These are phyloP conservation scores for Limtongozyma cylindracea DNA, from an alignment of 805 yeast genomes.

Conservation along the genomic window DNA sequence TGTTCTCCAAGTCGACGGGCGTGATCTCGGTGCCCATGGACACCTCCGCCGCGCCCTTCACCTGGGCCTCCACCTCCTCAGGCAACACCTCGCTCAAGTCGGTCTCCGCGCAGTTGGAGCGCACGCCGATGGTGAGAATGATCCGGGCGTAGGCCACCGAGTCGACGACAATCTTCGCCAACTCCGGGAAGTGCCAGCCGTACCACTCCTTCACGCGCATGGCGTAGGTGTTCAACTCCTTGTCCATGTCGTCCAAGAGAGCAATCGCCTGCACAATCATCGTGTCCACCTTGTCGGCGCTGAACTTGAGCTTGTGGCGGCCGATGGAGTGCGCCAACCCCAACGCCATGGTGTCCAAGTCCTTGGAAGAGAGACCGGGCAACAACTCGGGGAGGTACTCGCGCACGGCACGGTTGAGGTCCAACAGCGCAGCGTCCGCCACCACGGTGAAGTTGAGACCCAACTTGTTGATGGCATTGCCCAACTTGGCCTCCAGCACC, in stretches of 20 bases:
- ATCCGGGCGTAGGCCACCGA: constrained; percentile 92
- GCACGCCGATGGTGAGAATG: constrained; percentile 78
- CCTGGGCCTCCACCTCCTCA: constrained; percentile 23
- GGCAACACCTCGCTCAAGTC: constrained; percentile 36
- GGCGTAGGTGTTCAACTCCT: constrained; percentile 92
- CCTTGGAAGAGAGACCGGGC: constrained; percentile 77
- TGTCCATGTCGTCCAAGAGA: constrained; percentile 84
- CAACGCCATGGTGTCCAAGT: constrained; percentile 80
- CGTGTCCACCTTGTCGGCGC: constrained; percentile 95
- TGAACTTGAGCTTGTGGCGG: constrained; percentile 91
- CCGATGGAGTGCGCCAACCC: constrained; percentile 98
- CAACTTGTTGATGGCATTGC: constrained; percentile 86
- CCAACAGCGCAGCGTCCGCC: constrained; percentile 86
- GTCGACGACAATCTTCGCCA: constrained; percentile 91
- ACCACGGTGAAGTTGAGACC: constrained; percentile 74
- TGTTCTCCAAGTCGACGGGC: constrained; percentile 67
- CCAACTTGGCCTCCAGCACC: constrained; percentile 88
- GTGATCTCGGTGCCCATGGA: constrained; percentile 99
- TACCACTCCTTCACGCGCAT: constrained; percentile 99
- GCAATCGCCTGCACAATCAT: constrained; percentile 99
- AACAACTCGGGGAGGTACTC: constrained; percentile 83
- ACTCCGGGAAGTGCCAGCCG: constrained; percentile 99
- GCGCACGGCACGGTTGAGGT: constrained; percentile 84
- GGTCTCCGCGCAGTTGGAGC: constrained; percentile 75
- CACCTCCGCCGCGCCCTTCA: constrained; percentile 91